phyloP scores from a whole-genome alignment of 2,329 filamentous ascomycete species.

The Verticillium nubilum region DNA sequence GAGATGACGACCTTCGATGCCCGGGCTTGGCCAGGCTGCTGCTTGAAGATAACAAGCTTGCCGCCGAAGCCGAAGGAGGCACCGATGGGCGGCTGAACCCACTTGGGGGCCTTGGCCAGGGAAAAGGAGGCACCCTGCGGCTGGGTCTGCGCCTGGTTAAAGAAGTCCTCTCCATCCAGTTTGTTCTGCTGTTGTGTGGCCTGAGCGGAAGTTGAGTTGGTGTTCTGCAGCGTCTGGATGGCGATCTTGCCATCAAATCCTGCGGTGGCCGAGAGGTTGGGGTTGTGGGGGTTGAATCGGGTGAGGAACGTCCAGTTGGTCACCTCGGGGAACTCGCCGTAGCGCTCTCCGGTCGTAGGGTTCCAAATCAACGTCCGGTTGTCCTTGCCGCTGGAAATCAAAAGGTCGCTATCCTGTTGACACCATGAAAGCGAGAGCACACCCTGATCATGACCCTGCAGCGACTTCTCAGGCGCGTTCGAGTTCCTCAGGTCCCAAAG shows the following conservation, averaged over 20 bases:
- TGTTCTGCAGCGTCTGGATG: conserved; percentile 90
- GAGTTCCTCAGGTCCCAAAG: conserved; percentile 96
- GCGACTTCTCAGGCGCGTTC: conserved; percentile 82
- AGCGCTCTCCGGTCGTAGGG: conserved; percentile 78
- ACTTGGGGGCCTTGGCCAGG: conserved; percentile 77
- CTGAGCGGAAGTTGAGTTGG: conserved; percentile 70
- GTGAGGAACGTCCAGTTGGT: conserved; percentile 99
- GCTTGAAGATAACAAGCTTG: conserved; percentile 73
- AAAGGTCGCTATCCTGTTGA: conserved; percentile 77
- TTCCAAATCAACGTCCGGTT: conserved; percentile 97
- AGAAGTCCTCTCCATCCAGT: conserved; percentile 92
- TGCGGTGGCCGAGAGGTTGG: conserved; percentile 85
- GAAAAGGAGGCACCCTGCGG: conserved; percentile 89
- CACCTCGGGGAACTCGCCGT: conserved; percentile 91
- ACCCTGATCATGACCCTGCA: conserved; percentile 91
- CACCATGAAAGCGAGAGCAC: conserved; percentile 96
- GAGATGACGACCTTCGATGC: conserved; percentile 78
- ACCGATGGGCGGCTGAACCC: conserved; percentile 79
- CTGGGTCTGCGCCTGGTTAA: conserved; percentile 86
- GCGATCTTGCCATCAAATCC: conserved; percentile 97
- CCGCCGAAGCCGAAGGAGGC: conserved; percentile 95
- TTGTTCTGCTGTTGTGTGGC: conserved; percentile 61
- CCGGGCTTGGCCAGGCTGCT: conserved; percentile 56
- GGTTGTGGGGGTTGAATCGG: conserved; percentile 88
- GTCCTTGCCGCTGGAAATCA: conserved; percentile 94